A percentile compares a stretch with the other conserved stretches of the same genome.
Conservation (phyloP, 1,139 yeast species). For the Geotrichum aggregatum region DNA sequence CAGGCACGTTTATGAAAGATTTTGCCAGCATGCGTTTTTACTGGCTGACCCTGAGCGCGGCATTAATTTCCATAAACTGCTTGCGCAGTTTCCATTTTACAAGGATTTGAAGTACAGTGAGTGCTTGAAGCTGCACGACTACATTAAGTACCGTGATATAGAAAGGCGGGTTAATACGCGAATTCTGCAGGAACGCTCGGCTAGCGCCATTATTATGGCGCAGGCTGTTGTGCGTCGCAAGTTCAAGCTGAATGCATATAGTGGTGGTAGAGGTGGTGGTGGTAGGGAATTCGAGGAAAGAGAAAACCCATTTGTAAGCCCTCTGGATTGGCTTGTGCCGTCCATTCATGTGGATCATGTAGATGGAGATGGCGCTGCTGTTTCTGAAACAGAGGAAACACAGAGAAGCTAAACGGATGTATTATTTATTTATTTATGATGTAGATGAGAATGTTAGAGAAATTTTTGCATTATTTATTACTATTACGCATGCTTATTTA, state of each 20-base stretch:
- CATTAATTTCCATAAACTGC: conserved; percentile 61
- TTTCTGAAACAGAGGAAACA: no score
- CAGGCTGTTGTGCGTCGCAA: conserved; percentile 8
- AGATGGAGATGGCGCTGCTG: background rate
- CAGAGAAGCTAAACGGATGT: no score
- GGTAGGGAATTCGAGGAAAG: no score
- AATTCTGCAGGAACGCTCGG: conserved; percentile 8
- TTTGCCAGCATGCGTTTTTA: conserved; percentile 36
- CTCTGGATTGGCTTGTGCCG: background rate
- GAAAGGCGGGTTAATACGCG: conserved; percentile 13
- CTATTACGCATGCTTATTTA: no score
- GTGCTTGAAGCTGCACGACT: conserved; percentile 55
- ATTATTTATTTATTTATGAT: no score
- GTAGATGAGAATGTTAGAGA: no score
- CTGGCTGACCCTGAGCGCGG: conserved; percentile 41
- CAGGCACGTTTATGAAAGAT: conserved; percentile 32
- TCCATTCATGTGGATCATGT: background rate
- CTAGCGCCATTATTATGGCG: conserved; percentile 5
- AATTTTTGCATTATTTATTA: no score
- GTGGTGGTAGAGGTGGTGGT: no score
- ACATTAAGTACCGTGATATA: conserved; percentile 18
- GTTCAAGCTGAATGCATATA: background rate
- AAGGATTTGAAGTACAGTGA: conserved; percentile 38
- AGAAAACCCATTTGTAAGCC: background rate
- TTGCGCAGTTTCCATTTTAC: conserved; percentile 71